Evolutionary conservation across 352 stramenopile genomes (phyloP).

Genomic region (Pythium utonaiense): DNA sequence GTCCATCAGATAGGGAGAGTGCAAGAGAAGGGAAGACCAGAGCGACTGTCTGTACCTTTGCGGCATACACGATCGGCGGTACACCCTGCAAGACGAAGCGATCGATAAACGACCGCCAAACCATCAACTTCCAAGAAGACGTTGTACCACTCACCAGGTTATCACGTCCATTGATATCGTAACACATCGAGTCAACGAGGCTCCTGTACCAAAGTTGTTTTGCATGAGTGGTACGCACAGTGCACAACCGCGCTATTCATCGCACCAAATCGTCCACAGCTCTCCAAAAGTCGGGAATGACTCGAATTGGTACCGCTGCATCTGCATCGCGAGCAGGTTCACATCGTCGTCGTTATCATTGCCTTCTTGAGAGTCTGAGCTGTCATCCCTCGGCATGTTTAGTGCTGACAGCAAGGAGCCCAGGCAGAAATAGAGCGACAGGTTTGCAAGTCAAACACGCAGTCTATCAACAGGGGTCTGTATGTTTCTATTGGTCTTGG

Average conservation of each 20-base stretch:
- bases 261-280: conserved; percentile 50
- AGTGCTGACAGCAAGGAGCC: neutral
- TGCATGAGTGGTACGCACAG: neutral
- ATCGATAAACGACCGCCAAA: neutral
- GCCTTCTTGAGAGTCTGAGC: neutral
- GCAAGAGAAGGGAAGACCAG: neutral
- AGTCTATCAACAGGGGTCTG: neutral
- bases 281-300: conserved; percentile 29
- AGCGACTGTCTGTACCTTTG: conserved; percentile 30
- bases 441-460: too few species aligned
- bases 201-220: conserved; percentile 25
- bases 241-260: neutral
- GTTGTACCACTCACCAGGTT: conserved; percentile 26
- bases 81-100: conserved; percentile 27
- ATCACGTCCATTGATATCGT: conserved; percentile 51
- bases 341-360: conserved; percentile 16
- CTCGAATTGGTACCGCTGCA: conserved; percentile 43
- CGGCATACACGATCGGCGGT: conserved; percentile 57
- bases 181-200: conserved; percentile 39
- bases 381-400: neutral
- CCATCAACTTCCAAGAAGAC: neutral
- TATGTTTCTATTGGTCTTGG: neutral
- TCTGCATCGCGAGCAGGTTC: conserved; percentile 55
- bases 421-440: neutral
- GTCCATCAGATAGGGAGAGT: neutral